Evolutionary conservation across 108 stramenopile genomes (phyloP).

Genomic region (Cylindrotheca fusiformis): DNA sequence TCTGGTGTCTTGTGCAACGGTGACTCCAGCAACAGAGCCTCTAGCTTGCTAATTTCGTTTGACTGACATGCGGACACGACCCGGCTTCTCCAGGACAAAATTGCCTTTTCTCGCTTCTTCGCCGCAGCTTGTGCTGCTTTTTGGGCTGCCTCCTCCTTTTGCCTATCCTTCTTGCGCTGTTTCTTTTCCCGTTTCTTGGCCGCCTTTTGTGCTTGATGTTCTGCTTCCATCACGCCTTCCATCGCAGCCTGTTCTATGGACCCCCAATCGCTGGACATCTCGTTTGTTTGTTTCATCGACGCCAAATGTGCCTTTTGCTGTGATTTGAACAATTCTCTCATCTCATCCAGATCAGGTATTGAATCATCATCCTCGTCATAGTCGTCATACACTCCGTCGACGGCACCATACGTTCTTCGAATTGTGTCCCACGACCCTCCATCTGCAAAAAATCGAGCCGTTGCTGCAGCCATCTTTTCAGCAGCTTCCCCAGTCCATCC

Average conservation of each 20-base stretch:
- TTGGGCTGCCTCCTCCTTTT: constrained; percentile 58
- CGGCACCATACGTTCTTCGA: constrained; percentile 23
- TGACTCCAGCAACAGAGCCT: constrained; percentile 56
- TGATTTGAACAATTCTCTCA: not conserved
- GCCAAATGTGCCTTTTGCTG: not conserved
- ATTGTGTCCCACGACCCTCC: constrained; percentile 34
- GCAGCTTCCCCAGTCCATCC: constrained; percentile 12
- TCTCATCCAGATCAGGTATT: constrained; percentile 6
- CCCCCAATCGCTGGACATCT: constrained; percentile 29
- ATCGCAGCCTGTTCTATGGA: constrained; percentile 42
- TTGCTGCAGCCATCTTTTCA: constrained; percentile 26
- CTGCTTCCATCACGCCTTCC: constrained; percentile 55
- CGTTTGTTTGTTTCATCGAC: not conserved
- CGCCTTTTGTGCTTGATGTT: constrained; percentile 49
- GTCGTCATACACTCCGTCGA: constrained; percentile 8
- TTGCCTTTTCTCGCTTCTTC: constrained; percentile 70
- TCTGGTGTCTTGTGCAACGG: constrained; percentile 33
- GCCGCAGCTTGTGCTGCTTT: constrained; percentile 62
- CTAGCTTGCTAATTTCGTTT: constrained; percentile 52
- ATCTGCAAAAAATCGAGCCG: constrained; percentile 37
- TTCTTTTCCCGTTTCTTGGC: constrained; percentile 76
- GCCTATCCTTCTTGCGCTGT: constrained; percentile 60
- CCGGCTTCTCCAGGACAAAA: constrained; percentile 65
- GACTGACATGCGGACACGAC: constrained; percentile 67
- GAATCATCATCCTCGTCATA: constrained; percentile 31